These are phyloP conservation scores for Phytophthora pinifolia DNA, from an alignment of 352 stramenopile genomes.

Conservation along the genomic window DNA sequence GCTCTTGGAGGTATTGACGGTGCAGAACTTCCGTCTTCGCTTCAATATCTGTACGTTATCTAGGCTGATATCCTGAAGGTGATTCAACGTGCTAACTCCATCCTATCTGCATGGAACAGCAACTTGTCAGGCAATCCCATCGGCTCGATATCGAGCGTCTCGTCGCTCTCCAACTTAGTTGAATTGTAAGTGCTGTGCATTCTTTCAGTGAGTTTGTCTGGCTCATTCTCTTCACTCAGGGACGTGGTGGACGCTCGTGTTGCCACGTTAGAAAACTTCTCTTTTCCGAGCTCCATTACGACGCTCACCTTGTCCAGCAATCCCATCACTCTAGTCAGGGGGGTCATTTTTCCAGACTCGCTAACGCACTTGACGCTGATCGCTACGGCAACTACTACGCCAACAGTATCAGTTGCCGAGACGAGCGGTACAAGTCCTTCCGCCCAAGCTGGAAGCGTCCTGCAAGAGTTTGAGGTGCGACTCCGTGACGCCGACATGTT, in stretches of 20 bases:
- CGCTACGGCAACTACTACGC: slow-evolving; percentile 1
- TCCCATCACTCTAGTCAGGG: slow-evolving; percentile 33
- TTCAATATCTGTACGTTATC: slow-evolving; percentile 28
- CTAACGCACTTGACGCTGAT: slow-evolving; percentile 30
- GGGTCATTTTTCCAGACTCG: slow-evolving; percentile 39
- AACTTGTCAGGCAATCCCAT: slow-evolving; percentile 46
- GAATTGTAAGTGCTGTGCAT: slow-evolving; percentile 29
- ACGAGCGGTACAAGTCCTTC: no score
- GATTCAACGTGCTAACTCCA: neutral
- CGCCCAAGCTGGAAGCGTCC: slow-evolving; percentile 9
- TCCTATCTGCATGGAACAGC: slow-evolving; percentile 13
- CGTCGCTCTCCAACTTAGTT: slow-evolving; percentile 30
- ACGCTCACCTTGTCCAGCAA: slow-evolving; percentile 43
- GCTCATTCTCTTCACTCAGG: slow-evolving; percentile 11
- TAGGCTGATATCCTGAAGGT: neutral
- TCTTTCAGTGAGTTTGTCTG: neutral
- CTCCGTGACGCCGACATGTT: slow-evolving; percentile 38
- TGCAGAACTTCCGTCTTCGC: slow-evolving; percentile 13
- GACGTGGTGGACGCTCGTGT: slow-evolving; percentile 28
- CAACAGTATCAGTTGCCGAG: slow-evolving; percentile 14
- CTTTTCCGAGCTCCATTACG: slow-evolving; percentile 36
- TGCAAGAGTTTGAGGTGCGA: slow-evolving; percentile 51
- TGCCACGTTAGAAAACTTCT: slow-evolving; percentile 37
- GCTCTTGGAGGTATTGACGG: slow-evolving; percentile 16
- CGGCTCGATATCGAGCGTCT: slow-evolving; percentile 22